phyloP scores from a whole-genome alignment of 805 yeast genomes.

The Maudiozyma pseudohumilis region DNA sequence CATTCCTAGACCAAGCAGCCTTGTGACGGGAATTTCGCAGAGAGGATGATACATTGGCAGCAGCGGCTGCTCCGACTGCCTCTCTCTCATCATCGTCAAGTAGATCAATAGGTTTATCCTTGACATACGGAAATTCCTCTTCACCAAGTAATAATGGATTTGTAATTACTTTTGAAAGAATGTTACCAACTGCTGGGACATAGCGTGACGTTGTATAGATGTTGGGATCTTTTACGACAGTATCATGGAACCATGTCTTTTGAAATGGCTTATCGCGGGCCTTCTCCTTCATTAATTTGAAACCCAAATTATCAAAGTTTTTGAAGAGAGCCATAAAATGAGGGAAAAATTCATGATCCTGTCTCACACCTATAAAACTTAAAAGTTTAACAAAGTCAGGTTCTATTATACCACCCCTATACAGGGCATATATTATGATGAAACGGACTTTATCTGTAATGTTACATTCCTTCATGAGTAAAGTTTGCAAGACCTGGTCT shows the following conservation, averaged over 20 bases:
- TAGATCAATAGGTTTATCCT: slow-evolving; percentile 57
- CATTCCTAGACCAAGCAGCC: slow-evolving; percentile 64
- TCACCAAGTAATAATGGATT: slow-evolving; percentile 42
- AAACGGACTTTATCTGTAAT: slow-evolving; percentile 65
- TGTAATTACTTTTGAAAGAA: slow-evolving; percentile 41
- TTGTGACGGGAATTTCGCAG: slow-evolving; percentile 62
- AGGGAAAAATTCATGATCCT: slow-evolving; percentile 32
- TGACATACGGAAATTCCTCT: slow-evolving; percentile 57
- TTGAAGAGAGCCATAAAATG: slow-evolving; percentile 44
- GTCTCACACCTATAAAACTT: slow-evolving; percentile 38
- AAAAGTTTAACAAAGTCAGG: slow-evolving; percentile 63
- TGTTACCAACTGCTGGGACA: slow-evolving; percentile 56
- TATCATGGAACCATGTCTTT: slow-evolving; percentile 47
- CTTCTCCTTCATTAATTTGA: slow-evolving; percentile 38
- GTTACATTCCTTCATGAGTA: slow-evolving; percentile 41
- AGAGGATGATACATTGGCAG: slow-evolving; percentile 36
- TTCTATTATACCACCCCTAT: slow-evolving; percentile 72
- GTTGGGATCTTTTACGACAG: slow-evolving; percentile 28
- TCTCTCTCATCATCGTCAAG: slow-evolving; percentile 30
- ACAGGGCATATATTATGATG: slow-evolving; percentile 63
- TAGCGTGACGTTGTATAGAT: slow-evolving; percentile 58
- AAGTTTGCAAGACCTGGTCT: slow-evolving; percentile 47
- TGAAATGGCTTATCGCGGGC: slow-evolving; percentile 36
- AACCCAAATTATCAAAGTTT: slow-evolving; percentile 51
- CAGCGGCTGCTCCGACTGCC: slow-evolving; percentile 24